Evolutionary conservation across 2,329 filamentous ascomycete genomes (phyloP), one percentile per base, ranked within the genome.

Genomic region (Pestalotiopsis fici): DNA sequence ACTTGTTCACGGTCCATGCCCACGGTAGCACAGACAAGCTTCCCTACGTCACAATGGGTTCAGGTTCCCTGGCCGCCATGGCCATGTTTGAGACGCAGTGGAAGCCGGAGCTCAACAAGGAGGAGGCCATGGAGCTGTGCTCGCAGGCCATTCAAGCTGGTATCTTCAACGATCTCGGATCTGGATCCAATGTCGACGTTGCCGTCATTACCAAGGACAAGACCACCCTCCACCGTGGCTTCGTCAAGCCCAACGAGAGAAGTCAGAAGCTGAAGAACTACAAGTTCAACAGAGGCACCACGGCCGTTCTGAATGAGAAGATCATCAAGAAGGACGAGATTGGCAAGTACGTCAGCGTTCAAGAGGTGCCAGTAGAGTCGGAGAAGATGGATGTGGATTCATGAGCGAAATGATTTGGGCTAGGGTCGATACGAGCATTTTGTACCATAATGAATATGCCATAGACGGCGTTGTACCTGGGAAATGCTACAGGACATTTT

Each of bases 21-120:
- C 97, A 99, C 86, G 96, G 97, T 72, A 96, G 92, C 76, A 99
- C 96, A 69, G 96, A 99, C 85, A 99, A 98, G 86, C 91, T 99
- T 61, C 96, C 96, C 63, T 99, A 99, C 81, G 97, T 99, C 73
- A 99, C 97, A 72, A 99, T 99, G 96, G 96, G 96, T 65, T 97
- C 93, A 27, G 96, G 96, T 71, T 97, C 94, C 60, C 86, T 99
- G 73, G 96, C 96, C 31, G 96, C 96, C 78, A 99, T 99, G 96
- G 93, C 93, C 37, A 93, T 99, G 64, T 99, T 99, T 78, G 96
- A 99, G 86, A 97, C 95, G 62, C 91, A 91, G 82, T 99, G 97
- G 97, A 93, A 95, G 87, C 84, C 89, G 7, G 83, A 90, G 69
- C 81, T 98, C 78, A 91, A 88, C 71, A 86, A 88, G 73, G 90